Percentiles rank a stretch among this genome's conserved stretches.
phyloP scores from a whole-genome alignment of 1,139 yeast species.

The Scheffersomyces quercinus region DNA sequence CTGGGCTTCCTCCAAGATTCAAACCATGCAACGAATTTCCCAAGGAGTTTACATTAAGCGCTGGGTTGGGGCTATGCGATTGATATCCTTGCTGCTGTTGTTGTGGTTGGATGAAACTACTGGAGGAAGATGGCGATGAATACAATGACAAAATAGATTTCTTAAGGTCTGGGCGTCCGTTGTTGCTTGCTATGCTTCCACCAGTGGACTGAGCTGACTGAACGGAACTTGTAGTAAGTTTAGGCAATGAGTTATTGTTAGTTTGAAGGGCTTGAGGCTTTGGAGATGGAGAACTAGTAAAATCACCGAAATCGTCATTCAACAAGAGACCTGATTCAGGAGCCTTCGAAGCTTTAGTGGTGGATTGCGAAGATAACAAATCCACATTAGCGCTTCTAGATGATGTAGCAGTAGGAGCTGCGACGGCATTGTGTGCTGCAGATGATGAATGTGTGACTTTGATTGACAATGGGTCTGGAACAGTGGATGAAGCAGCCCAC shows the following conservation, averaged over 20 bases:
- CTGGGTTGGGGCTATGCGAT: slow-evolving; percentile 7
- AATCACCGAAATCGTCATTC: slow-evolving; percentile 47
- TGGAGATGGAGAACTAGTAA: slow-evolving; percentile 31
- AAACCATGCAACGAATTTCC: slow-evolving; percentile 38
- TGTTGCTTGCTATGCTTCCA: slow-evolving; percentile 24
- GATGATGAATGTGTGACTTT: slow-evolving; percentile 4
- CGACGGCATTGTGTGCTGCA: neutral
- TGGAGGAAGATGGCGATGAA: slow-evolving; percentile 61
- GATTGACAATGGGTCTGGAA: slow-evolving; percentile 61
- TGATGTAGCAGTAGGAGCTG: slow-evolving; percentile 6
- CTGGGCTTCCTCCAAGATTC: slow-evolving; percentile 21
- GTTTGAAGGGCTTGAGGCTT: slow-evolving; percentile 4
- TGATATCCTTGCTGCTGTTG: slow-evolving; percentile 9
- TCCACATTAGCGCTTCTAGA: neutral
- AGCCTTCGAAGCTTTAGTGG: neutral
- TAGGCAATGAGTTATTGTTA: slow-evolving; percentile 3
- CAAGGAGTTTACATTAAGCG: slow-evolving; percentile 20
- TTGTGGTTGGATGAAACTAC: slow-evolving; percentile 31
- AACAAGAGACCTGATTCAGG: slow-evolving; percentile 8
- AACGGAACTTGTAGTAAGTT: slow-evolving; percentile 9
- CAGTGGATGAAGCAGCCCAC: slow-evolving; percentile 60
- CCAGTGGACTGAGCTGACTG: slow-evolving; percentile 40
- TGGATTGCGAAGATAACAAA: slow-evolving; percentile 4
- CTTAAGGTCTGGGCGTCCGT: slow-evolving; percentile 65
- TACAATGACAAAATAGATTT: slow-evolving; percentile 88